A percentile compares a stretch with the other conserved stretches of the same genome.
These are phyloP conservation scores for Gliomastix tumulicola DNA, from an alignment of 2,329 filamentous ascomycete species.

Conservation along the genomic window DNA sequence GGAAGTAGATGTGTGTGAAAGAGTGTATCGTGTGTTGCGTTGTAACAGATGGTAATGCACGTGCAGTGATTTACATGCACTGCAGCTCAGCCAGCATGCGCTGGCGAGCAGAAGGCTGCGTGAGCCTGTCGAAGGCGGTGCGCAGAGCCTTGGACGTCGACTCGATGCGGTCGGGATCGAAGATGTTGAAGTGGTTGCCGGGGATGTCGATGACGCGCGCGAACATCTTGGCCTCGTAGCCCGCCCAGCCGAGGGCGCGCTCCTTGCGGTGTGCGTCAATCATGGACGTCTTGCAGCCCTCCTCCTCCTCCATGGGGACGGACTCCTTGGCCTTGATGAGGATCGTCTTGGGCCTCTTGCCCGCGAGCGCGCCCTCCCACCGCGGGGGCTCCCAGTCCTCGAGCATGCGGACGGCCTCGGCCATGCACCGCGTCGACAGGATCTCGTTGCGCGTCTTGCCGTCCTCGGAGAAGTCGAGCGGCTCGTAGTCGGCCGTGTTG, in stretches of 20 bases:
- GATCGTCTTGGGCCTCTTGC: constrained; percentile 29
- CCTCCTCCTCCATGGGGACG: constrained; percentile 23
- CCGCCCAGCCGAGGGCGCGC: constrained; percentile 39
- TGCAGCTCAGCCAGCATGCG: constrained; percentile 2
- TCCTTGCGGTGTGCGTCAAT: constrained; percentile 38
- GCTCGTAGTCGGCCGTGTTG: constrained; percentile 1
- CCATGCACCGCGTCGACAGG: constrained; percentile 29
- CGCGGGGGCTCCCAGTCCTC: constrained; percentile 29
- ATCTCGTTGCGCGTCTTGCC: constrained; percentile 25
- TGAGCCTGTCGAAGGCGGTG: constrained; percentile 1
- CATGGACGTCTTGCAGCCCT: constrained; percentile 15
- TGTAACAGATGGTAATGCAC: too few species aligned
- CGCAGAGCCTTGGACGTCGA: constrained; percentile 1
- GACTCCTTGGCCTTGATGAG: constrained; percentile 36
- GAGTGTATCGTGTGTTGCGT: too few species aligned
- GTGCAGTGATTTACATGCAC: constrained; percentile 3
- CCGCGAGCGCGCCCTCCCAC: constrained; percentile 20
- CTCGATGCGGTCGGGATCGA: too few species aligned
- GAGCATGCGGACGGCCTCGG: constrained; percentile 31
- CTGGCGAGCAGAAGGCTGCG: constrained; percentile 1
- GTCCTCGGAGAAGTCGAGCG: constrained; percentile 12
- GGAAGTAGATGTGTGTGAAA: too few species aligned
- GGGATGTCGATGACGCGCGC: constrained; percentile 37
- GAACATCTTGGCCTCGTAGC: constrained; percentile 36
- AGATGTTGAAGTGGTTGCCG: constrained; percentile 45